Conservation (phyloP, 164 flowering plant species). For the Magnolia kwangsiensis region DNA sequence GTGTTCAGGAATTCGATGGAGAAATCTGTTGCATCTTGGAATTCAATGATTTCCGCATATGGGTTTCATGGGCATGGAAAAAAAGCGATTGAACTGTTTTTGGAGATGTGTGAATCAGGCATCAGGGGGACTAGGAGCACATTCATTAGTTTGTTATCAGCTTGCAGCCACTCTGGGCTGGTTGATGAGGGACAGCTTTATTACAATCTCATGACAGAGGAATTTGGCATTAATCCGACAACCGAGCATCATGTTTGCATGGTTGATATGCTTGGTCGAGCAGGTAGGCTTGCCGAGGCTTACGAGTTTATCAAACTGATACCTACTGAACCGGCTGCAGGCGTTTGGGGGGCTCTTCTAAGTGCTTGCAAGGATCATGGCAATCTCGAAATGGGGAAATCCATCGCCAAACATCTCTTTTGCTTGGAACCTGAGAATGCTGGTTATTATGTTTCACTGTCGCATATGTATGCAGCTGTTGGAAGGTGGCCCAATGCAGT, state of each 20-base stretch:
- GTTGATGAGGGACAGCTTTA: conserved; percentile 31
- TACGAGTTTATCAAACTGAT: conserved; percentile 24
- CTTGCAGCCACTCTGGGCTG: conserved; percentile 42
- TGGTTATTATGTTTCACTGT: conserved; percentile 37
- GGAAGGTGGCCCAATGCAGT: conserved; percentile 46
- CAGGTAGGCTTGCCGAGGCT: conserved; percentile 38
- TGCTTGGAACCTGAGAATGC: conserved; percentile 37
- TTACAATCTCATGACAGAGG: conserved; percentile 21
- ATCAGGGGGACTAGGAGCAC: conserved; percentile 27
- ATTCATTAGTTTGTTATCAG: conserved; percentile 35
- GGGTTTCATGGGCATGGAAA: conserved; percentile 32
- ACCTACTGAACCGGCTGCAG: conserved; percentile 20
- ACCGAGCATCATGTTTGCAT: conserved; percentile 38
- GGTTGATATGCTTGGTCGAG: conserved; percentile 38
- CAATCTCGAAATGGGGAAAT: conserved; percentile 37
- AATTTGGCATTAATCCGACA: conserved; percentile 25
- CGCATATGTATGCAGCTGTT: conserved; percentile 39
- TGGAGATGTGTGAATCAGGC: conserved; percentile 26
- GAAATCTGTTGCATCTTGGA: conserved; percentile 35
- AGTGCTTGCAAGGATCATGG: conserved; percentile 48
- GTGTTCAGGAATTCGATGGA: conserved; percentile 18
- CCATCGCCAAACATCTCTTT: conserved; percentile 37
- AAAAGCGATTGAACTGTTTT: conserved; percentile 28
- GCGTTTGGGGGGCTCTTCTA: conserved; percentile 46
- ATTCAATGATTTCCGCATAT: conserved; percentile 40